These are phyloP conservation scores for Eucalyptus paniculata DNA, from an alignment of 345 rosid species.

Conservation along the genomic window DNA sequence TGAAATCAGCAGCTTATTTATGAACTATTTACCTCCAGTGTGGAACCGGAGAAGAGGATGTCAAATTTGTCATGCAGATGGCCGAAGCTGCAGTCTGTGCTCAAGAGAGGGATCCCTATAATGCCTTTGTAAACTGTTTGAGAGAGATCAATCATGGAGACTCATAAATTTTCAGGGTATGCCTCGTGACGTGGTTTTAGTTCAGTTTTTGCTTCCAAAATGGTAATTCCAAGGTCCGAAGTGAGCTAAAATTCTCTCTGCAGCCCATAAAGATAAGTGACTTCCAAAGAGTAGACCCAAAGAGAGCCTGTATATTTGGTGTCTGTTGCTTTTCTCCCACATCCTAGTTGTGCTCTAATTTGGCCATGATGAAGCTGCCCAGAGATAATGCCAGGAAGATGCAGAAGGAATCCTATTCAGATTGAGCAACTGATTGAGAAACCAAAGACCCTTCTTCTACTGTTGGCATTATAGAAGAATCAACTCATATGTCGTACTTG, in stretches of 20 bases:
- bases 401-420: too few species aligned
- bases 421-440: too few species aligned
- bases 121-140: constrained; percentile 71
- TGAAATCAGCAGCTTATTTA: constrained; percentile 54
- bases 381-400: too few species aligned
- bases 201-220: background rate
- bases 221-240: background rate
- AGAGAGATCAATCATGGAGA: constrained; percentile 82
- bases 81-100: constrained; percentile 80
- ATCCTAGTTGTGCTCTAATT: too few species aligned
- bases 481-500: too few species aligned
- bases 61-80: constrained; percentile 86
- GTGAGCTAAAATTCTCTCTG: background rate
- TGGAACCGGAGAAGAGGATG: constrained; percentile 83
- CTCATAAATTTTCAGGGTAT: constrained; percentile 81
- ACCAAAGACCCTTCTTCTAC: too few species aligned
- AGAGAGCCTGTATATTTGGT: background rate
- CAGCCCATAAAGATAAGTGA: constrained; percentile 71
- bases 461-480: too few species aligned
- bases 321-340: too few species aligned
- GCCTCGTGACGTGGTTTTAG: background rate
- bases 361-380: too few species aligned
- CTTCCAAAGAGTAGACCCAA: constrained; percentile 59
- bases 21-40: constrained; percentile 58
- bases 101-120: constrained; percentile 39